A percentile compares a stretch with the other conserved stretches of the same genome.
phyloP scores from a whole-genome alignment of 371 early-diverging fungal genomes.

The Mucor mucedo region DNA sequence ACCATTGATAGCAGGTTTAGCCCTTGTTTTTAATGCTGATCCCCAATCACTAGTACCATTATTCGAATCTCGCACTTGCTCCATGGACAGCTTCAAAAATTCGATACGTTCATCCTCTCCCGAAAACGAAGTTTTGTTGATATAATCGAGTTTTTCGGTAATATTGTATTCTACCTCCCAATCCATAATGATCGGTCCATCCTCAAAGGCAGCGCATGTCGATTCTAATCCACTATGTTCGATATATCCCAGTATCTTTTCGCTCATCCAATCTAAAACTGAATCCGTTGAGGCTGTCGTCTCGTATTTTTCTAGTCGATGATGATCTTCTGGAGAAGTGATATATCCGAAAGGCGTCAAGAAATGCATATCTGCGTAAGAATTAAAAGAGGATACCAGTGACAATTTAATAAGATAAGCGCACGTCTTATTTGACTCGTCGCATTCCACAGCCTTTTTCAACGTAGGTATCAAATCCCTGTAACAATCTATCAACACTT shows the following conservation, averaged over 20 bases:
- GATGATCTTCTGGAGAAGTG: slow-evolving; percentile 24
- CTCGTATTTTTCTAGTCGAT: background rate
- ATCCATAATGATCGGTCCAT: slow-evolving; percentile 83
- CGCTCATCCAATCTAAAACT: slow-evolving; percentile 41
- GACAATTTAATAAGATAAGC: slow-evolving; percentile 34
- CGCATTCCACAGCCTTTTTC: slow-evolving; percentile 1
- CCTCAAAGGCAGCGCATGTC: slow-evolving; percentile 45
- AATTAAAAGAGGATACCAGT: slow-evolving; percentile 34
- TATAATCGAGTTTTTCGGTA: slow-evolving; percentile 54
- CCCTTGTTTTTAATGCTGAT: slow-evolving; percentile 9
- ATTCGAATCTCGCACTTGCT: slow-evolving; percentile 69
- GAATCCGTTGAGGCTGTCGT: background rate
- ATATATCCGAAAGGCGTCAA: slow-evolving; percentile 38
- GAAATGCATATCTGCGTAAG: slow-evolving; percentile 31
- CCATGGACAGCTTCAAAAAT: slow-evolving; percentile 70
- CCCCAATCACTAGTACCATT: slow-evolving; percentile 42
- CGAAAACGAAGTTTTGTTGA: slow-evolving; percentile 47
- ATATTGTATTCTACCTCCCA: slow-evolving; percentile 73
- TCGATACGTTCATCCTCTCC: slow-evolving; percentile 71
- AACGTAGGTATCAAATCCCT: slow-evolving; percentile 10
- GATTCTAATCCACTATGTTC: slow-evolving; percentile 51
- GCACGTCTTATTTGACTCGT: background rate
- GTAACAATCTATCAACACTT: slow-evolving; percentile 20
- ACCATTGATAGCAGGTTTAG: slow-evolving; percentile 8
- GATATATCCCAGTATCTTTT: slow-evolving; percentile 49